These are phyloP conservation scores for Candida hispaniensis DNA, from an alignment of 805 yeast genomes.

Conservation along the genomic window DNA sequence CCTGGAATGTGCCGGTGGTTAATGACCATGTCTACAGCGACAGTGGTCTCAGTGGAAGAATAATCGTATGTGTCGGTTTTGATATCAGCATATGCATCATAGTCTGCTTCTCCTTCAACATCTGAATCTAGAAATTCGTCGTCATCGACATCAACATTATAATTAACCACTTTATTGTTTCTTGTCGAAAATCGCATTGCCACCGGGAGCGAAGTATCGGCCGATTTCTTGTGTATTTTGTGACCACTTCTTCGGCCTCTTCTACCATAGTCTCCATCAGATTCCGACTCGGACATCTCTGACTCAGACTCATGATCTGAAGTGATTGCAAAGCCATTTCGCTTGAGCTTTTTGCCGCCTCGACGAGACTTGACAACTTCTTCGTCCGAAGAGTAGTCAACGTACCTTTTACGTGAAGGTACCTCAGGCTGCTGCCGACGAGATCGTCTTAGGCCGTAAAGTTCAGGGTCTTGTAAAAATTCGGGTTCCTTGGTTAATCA, in stretches of 20 bases:
- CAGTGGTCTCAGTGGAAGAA: constrained; percentile 34
- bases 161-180: constrained; percentile 56
- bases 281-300: constrained; percentile 17
- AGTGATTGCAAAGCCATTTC: constrained; percentile 1
- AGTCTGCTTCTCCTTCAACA: constrained; percentile 24
- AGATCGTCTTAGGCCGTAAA: constrained; percentile 35
- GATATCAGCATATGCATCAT: constrained; percentile 18
- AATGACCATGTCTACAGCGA: constrained; percentile 41
- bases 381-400: constrained; percentile 10
- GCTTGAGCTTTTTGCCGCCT: constrained; percentile 5
- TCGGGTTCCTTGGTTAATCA: constrained; percentile 11
- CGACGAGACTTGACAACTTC: constrained; percentile 12
- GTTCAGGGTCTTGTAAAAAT: constrained; percentile 29
- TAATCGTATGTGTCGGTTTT: constrained; percentile 15
- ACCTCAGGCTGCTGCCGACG: constrained; percentile 28
- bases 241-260: constrained; percentile 25
- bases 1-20: constrained; percentile 42
- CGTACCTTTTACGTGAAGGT: constrained; percentile 16
- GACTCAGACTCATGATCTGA: constrained; percentile 4
- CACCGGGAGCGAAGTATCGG: constrained; percentile 13
- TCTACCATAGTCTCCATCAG: constrained; percentile 20
- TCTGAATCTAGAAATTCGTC: constrained; percentile 41
- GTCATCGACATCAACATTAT: constrained; percentile 49
- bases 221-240: constrained; percentile 29
- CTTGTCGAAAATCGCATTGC: constrained; percentile 62